Percentiles rank a stretch among this genome's conserved stretches.
phyloP scores from a whole-genome alignment of 306 rosid genomes.

The Ziziphus jujuba region DNA sequence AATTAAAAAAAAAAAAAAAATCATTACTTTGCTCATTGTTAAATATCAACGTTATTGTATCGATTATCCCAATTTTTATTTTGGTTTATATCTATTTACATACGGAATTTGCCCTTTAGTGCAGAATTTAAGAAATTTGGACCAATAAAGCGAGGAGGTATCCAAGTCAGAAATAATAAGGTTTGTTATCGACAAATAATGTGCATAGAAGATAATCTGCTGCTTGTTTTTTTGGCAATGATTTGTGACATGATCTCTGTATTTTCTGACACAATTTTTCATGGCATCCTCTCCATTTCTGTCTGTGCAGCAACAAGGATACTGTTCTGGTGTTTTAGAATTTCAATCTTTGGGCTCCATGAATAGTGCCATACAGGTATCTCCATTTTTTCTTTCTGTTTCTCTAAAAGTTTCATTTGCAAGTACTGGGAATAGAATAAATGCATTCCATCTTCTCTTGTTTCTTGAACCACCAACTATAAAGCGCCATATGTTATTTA shows the following conservation, averaged over 20 bases:
- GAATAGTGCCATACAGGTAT: conserved; percentile 68
- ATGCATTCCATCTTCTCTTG: conserved; percentile 6
- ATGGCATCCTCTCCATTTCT: conserved; percentile 8
- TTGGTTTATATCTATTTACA: no score
- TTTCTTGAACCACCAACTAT: not conserved
- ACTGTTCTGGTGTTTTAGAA: conserved; percentile 83
- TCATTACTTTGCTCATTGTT: no score
- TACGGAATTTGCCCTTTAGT: conserved; percentile 59
- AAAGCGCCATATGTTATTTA: no score
- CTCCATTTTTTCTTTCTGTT: conserved; percentile 1
- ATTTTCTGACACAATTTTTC: conserved; percentile 22
- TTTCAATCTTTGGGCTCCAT: conserved; percentile 54
- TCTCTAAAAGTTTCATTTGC: not conserved
- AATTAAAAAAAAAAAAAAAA: no score
- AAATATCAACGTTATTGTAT: no score
- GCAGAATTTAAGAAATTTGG: conserved; percentile 69
- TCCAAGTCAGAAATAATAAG: conserved; percentile 74
- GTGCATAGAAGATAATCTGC: not conserved
- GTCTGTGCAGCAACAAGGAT: conserved; percentile 64
- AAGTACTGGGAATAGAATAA: not conserved
- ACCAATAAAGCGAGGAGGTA: conserved; percentile 65
- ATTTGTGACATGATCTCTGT: not conserved
- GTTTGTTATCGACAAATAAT: conserved; percentile 31
- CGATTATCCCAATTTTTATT: no score
- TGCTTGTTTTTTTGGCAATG: not conserved